Base-by-base conservation (phyloP, 2,329 filamentous ascomycete species). In the Fusarium annulatum region DNA sequence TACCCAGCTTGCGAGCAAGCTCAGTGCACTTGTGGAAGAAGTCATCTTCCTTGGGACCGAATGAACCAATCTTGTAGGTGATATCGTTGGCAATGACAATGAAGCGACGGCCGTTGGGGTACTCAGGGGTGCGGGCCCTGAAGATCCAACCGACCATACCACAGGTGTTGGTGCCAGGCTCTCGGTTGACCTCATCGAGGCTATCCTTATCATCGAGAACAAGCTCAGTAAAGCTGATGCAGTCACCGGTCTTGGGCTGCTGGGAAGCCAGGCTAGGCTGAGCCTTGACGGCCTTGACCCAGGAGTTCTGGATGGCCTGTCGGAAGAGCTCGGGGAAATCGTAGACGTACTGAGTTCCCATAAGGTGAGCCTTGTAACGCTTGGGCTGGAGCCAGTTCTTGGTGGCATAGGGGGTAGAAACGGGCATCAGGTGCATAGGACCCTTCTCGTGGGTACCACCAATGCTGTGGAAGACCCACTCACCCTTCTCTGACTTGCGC, bases 11-110 rank as follows among this genome's bases (percentile, higher is more conserved):
- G 79, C 95, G 92, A 71, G 96, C 96, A 75, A 98, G 88, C 84
- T 99, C 95, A 15, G 96, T 98, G 86, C 96, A 99, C 89, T 98
- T 98, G 88, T 97, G 89, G 91, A 99, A 99, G 90, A 97, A 99
- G 79, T 94, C 93, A 84, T 99, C 96, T 86, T 99, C 96, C 85
- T 93, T 92, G 45, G 96, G 96, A 59, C 96, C 96, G 82, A 99
- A 99, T 4, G 94, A 97, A 80, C 96, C 96, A 82, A 98, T 99
- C 88, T 97, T 97, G 89, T 94, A 98, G 23, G 96, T 99, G 83
- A 99, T 99, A 81, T 99, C 96, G 88, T 99, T 99, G 88, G 96
- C 95, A 72, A 99, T 92, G 74, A 99, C 94, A 81, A 99, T 91
- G 85, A 98, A 98, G 80, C 94, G 94, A 76, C 96, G 91, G 67